These are phyloP conservation scores for Exophiala spinifera DNA, from an alignment of 2,329 filamentous ascomycete genomes.

Conservation along the genomic window DNA sequence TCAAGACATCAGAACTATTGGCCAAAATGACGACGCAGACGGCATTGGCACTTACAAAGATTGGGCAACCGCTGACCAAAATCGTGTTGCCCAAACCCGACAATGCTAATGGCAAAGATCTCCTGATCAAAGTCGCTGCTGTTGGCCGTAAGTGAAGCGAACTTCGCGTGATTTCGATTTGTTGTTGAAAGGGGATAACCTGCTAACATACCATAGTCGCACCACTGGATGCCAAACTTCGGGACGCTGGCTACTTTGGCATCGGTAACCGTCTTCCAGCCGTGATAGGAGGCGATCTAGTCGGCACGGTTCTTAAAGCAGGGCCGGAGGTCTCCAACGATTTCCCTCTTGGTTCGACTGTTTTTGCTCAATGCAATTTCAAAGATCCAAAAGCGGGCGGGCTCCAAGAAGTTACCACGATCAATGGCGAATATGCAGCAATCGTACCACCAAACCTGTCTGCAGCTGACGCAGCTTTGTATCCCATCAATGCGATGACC, in stretches of 20 bases:
- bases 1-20: not conserved
- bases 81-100: not conserved
- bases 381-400: constrained; percentile 22
- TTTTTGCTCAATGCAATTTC: constrained; percentile 32
- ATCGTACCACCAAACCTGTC: constrained; percentile 34
- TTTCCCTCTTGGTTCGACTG: constrained; percentile 31
- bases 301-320: constrained; percentile 33
- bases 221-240: not conserved
- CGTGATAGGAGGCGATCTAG: constrained; percentile 35
- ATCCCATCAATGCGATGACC: constrained; percentile 37
- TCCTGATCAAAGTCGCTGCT: not conserved
- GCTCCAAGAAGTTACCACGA: constrained; percentile 38
- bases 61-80: not conserved
- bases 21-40: not conserved
- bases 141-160: not conserved
- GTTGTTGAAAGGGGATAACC: not conserved
- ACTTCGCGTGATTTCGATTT: not conserved
- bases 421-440: constrained; percentile 32
- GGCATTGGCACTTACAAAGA: not conserved
- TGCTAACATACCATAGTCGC: not conserved
- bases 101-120: not conserved
- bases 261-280: constrained; percentile 32
- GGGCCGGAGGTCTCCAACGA: constrained; percentile 25
- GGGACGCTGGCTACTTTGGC: constrained; percentile 13
- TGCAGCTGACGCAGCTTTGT: constrained; percentile 37